These are phyloP conservation scores for Zalerion maritima DNA, from an alignment of 495 filamentous ascomycete genomes.

Conservation along the genomic window DNA sequence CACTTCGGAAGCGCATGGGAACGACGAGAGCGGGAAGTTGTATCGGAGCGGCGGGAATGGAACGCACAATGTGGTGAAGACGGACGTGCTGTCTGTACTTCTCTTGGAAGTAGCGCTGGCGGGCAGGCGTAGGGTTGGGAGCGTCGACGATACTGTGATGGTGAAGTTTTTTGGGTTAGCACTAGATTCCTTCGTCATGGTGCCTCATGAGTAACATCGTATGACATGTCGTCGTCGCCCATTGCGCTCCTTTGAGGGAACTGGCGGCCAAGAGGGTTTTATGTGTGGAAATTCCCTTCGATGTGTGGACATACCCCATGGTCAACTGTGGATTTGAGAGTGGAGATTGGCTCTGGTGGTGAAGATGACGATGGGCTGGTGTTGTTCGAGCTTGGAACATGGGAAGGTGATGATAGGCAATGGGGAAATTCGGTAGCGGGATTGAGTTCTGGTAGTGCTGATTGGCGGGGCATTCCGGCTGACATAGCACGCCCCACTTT, in stretches of 20 bases:
- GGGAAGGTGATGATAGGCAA: not conserved
- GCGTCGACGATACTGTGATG: constrained; percentile 52
- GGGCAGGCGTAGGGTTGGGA: constrained; percentile 71
- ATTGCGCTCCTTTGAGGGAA: too few species aligned
- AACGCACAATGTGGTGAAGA: constrained; percentile 76
- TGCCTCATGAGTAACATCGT: too few species aligned
- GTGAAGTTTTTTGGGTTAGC: not conserved
- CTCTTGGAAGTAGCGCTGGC: constrained; percentile 71
- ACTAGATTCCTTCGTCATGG: not conserved
- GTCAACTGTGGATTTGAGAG: constrained; percentile 8
- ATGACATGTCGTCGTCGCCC: too few species aligned
- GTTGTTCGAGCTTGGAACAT: constrained; percentile 10
- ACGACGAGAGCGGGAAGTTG: not conserved
- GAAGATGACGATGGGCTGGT: constrained; percentile 8
- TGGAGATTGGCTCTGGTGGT: not conserved
- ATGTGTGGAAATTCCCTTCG: constrained; percentile 1
- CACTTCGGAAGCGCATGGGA: constrained; percentile 2
- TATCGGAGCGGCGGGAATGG: constrained; percentile 1
- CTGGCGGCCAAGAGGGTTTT: too few species aligned
- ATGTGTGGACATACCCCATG: constrained; percentile 11
- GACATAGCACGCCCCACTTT: too few species aligned
- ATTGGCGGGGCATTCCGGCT: too few species aligned
- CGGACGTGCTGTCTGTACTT: constrained; percentile 56
- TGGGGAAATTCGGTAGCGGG: not conserved
- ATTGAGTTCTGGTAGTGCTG: too few species aligned